Evolutionary conservation across 805 yeast genomes (phyloP), one percentile per base, ranked within the genome.

Genomic region (Saturnispora gosingensis): DNA sequence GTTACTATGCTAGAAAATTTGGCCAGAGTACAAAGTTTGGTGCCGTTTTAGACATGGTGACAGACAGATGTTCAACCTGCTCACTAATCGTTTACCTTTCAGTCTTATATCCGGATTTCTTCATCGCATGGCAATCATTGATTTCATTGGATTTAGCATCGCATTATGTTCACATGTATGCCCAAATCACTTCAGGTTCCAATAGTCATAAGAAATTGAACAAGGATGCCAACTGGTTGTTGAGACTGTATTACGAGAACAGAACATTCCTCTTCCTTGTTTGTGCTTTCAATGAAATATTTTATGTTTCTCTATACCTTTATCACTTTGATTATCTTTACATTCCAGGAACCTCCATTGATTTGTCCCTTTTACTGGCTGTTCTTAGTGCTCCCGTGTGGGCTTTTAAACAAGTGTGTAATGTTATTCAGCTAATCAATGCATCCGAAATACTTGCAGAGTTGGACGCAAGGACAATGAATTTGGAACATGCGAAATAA

Each of bases 81-180:
- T 85, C 96, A n/a, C 76, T 93, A 61, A 82, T 93, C 59, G 89
- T 95, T 66, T 93, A 78, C 67, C 73, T 93, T 53, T 80, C 93
- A 58, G 82, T 86, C 36, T 72, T 85, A 45, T 91, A 87, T 63
- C 97, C 97, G 7, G 60, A 67, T 32, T 85, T 74, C 68, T 72
- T 79, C 48, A 68, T 86, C 11, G 58, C 81, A 8, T 90, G 91
- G 82, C 99, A 93, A 71, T 59, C 87, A 25, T 74, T 93, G 59
- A 82, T 90, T 48, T 85, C 95, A 10, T 73, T 93, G 60, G 95
- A 86, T 63, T 76, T 93, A 61, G 89, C 97, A 2, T 85, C 95
- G 49, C 99, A 93, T 67, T 93, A 93, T 71, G 87, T 93, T 86
- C 99, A 93, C 72, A 93, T 93, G 99, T 90, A 90, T 67, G 96